Conservation (phyloP, 768 basidiomycete species). For the Pisolithus tinctorius region DNA sequence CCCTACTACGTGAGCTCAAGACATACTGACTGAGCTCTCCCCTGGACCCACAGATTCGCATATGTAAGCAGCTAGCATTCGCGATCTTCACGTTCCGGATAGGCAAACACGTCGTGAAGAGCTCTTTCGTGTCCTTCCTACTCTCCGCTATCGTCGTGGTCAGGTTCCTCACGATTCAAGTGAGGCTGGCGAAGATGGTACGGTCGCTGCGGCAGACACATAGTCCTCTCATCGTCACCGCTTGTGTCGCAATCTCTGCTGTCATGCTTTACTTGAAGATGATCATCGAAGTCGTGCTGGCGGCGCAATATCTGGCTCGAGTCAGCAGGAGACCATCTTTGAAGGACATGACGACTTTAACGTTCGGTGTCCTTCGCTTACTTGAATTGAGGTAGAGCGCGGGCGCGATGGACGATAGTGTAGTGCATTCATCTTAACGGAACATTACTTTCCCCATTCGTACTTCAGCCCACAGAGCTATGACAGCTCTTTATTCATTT, state of each 20-base stretch:
- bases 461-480: too few relatives aligned
- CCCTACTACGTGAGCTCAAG: too few relatives aligned
- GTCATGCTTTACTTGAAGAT: slow-evolving; percentile 23
- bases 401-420: background rate
- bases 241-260: slow-evolving; percentile 18
- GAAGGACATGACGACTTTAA: slow-evolving; percentile 14
- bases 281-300: slow-evolving; percentile 22
- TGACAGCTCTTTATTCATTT: too few relatives aligned
- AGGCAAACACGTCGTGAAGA: slow-evolving; percentile 22
- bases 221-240: slow-evolving; percentile 18
- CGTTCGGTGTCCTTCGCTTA: slow-evolving; percentile 20
- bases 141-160: slow-evolving; percentile 25
- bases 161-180: slow-evolving; percentile 23
- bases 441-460: too few relatives aligned
- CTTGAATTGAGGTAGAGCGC: slow-evolving; percentile 24
- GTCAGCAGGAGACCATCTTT: slow-evolving; percentile 23
- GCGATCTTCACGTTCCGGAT: slow-evolving; percentile 23
- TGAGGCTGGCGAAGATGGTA: slow-evolving; percentile 23
- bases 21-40: background rate
- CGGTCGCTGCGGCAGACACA: slow-evolving; percentile 21
- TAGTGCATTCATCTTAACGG: too few relatives aligned
- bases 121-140: slow-evolving; percentile 22
- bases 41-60: slow-evolving; percentile 8
- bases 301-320: slow-evolving; percentile 20
- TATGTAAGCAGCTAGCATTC: slow-evolving; percentile 19